phyloP scores from a whole-genome alignment of 2,329 filamentous ascomycete genomes.

The Fusarium odoratissimum region DNA sequence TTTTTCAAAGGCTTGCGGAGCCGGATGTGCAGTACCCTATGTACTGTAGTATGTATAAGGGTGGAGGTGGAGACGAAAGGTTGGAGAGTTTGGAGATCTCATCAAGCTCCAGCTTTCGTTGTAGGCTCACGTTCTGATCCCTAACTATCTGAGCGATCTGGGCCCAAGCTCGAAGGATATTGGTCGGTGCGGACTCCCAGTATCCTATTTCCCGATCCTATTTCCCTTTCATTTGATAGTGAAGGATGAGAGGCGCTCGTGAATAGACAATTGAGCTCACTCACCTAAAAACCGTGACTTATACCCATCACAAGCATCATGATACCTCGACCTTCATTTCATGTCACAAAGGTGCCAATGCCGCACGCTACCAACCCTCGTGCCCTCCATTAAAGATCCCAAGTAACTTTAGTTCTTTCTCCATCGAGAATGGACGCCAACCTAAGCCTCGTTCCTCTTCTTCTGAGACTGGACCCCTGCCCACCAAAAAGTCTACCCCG shows the following conservation, averaged over 20 bases:
- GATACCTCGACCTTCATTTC: slow-evolving; percentile 12
- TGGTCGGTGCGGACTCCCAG: slow-evolving; percentile 33
- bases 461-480: slow-evolving; percentile 38
- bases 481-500: slow-evolving; percentile 40
- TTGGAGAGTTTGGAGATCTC: slow-evolving; percentile 35
- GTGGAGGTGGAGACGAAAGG: slow-evolving; percentile 36
- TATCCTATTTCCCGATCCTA: not conserved
- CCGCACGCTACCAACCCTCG: slow-evolving; percentile 16
- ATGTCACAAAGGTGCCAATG: slow-evolving; percentile 20
- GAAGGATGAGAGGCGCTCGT: not conserved
- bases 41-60: not conserved
- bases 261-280: slow-evolving; percentile 7
- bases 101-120: slow-evolving; percentile 19
- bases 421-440: slow-evolving; percentile 30
- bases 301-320: slow-evolving; percentile 14
- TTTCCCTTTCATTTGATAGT: not conserved
- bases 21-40: not conserved
- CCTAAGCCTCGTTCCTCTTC: slow-evolving; percentile 38
- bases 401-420: slow-evolving; percentile 17
- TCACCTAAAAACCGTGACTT: slow-evolving; percentile 13
- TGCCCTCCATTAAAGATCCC: slow-evolving; percentile 17
- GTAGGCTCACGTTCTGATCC: slow-evolving; percentile 11
- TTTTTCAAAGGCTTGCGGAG: slow-evolving; percentile 7
- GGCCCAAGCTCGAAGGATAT: not conserved
- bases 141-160: not conserved